These are phyloP conservation scores for Paramarasmius palmivorus DNA, from an alignment of 1,284 basidiomycete species.

Conservation along the genomic window DNA sequence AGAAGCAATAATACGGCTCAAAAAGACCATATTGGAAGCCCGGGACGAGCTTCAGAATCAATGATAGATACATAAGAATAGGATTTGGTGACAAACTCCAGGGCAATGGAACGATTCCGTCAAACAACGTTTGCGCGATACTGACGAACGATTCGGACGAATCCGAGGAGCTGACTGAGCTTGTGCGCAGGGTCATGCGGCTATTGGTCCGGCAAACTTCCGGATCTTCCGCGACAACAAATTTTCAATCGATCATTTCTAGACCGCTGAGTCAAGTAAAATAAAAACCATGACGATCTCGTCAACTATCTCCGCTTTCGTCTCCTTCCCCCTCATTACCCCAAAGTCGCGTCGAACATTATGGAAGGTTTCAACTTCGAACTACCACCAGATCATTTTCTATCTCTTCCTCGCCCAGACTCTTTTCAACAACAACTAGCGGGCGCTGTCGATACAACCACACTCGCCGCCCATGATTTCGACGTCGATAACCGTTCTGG, in stretches of 20 bases:
- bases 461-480: slow-evolving; percentile 91
- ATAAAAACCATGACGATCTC: no score
- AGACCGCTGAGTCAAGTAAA: no score
- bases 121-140: no score
- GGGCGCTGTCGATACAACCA: slow-evolving; percentile 74
- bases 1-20: slow-evolving; percentile 72
- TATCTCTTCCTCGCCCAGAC: slow-evolving; percentile 63
- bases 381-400: slow-evolving; percentile 53
- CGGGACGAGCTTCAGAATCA: slow-evolving; percentile 17
- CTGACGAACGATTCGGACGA: no score
- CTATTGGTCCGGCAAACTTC: no score
- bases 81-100: no score
- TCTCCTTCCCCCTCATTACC: neutral
- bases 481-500: slow-evolving; percentile 92
- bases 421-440: slow-evolving; percentile 31
- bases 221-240: no score
- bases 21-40: slow-evolving; percentile 58
- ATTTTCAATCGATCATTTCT: no score
- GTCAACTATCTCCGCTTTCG: neutral
- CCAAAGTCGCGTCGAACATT: neutral
- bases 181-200: no score
- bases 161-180: no score
- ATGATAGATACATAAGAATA: no score
- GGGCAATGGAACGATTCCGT: no score
- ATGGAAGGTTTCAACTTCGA: neutral